phyloP scores from a whole-genome alignment of 345 rosid genomes.

The Acer campestre region DNA sequence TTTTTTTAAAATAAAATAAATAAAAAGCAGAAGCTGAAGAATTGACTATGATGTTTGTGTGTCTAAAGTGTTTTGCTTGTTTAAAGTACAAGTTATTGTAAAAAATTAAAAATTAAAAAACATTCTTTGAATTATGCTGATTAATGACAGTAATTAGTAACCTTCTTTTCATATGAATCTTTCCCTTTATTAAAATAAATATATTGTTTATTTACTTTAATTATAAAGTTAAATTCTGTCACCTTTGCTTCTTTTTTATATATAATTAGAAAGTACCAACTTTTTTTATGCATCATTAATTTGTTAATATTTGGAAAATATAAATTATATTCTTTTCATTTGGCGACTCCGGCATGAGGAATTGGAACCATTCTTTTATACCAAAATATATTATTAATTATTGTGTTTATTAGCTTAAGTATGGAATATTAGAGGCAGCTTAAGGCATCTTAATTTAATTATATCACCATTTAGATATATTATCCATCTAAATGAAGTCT shows the following conservation, averaged over 20 bases:
- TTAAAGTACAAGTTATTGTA: slow-evolving; percentile 12
- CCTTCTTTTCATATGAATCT: neutral
- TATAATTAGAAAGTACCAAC: slow-evolving; percentile 14
- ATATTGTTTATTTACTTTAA: neutral
- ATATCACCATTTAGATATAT: neutral
- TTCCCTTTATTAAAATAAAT: neutral
- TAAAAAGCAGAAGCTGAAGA: neutral
- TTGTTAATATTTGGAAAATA: slow-evolving; percentile 31
- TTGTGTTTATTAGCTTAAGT: neutral
- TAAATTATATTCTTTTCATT: slow-evolving; percentile 8
- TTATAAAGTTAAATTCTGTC: slow-evolving; percentile 34
- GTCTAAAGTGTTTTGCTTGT: neutral
- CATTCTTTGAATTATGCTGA: slow-evolving; percentile 7
- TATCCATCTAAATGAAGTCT: slow-evolving; percentile 16
- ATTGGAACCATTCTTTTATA: slow-evolving; percentile 13
- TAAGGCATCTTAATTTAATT: slow-evolving; percentile 10
- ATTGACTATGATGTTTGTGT: neutral
- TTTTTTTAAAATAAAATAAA: neutral
- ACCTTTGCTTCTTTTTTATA: neutral
- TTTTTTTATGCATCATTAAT: slow-evolving; percentile 25
- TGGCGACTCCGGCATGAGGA: slow-evolving; percentile 30
- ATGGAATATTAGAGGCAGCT: neutral
- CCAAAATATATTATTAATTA: neutral
- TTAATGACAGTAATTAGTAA: slow-evolving; percentile 7
- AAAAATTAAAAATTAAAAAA: neutral